Base-by-base conservation (phyloP, 331 rosid species). In the Pyracantha coccinea region DNA sequence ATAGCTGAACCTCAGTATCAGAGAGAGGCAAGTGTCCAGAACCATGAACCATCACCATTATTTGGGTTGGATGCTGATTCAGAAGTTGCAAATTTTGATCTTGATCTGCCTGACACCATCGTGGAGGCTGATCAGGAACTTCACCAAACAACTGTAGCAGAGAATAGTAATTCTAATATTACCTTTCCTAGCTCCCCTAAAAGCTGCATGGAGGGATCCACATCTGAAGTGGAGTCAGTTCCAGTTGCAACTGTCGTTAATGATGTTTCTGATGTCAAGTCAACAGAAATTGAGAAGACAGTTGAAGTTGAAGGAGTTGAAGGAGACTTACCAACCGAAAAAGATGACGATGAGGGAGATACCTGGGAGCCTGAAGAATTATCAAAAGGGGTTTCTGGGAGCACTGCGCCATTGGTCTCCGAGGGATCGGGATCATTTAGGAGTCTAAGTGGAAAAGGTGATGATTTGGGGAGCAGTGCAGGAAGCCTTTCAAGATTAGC, bases 401-500 rank as follows among this genome's bases (percentile, higher is more conserved):
- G 72, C 84, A 65, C 80, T 45, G 84, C 78, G n/a, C 71, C 89
- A 31, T 77, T 84, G 69, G 60, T 88, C 83, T 79, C 89, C 10
- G 99, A 95, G 81, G 99, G 97, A 66, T 90, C 97, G 15, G 86
- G 97, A 23, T 95, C 97, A 55, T 89, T 92, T 75, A 90, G 88
- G 86, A 90, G 97, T 78, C 87, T 89, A 52, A 76, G 89, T 76
- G 97, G 96, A 77, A 94, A 85, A 88, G 89, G 91, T 24, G 96
- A 94, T 58, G 99, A 94, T 33, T 91, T 92, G 13, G 97, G 99
- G 67, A 88, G 76, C 58, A 89, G 92, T 73, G 75, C 89, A 69
- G 97, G 97, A 78, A 94, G 99, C 82, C 97, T 94, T 63, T 94
- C 99, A 2, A 90, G 90, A 82, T 79, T 90, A 78, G 96, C 91